Conservation (phyloP, 805 yeast species). For the Metschnikowia lachancei region DNA sequence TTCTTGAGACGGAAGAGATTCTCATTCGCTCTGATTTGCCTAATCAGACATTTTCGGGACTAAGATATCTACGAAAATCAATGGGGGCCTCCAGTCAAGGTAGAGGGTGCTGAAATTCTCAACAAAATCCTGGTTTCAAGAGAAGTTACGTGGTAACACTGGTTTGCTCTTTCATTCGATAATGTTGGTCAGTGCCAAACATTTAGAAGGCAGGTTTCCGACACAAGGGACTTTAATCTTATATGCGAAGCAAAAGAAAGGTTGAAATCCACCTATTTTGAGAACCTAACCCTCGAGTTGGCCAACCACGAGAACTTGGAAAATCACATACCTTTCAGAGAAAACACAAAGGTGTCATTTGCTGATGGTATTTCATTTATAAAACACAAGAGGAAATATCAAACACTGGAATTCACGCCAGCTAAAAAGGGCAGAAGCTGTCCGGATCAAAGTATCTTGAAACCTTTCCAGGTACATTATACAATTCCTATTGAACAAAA, state of each 20-base stretch:
- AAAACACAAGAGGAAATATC: not conserved
- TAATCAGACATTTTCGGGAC: too few relatives aligned
- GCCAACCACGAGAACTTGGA: not conserved
- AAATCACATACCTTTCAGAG: not conserved
- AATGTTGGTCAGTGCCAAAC: not conserved
- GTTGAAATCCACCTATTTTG: not conserved
- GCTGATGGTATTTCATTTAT: not conserved
- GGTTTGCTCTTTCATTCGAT: slow-evolving; percentile 2
- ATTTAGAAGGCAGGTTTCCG: not conserved
- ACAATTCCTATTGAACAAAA: not conserved
- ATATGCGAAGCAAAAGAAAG: not conserved
- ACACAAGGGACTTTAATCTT: not conserved
- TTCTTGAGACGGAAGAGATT: not conserved
- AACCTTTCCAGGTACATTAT: not conserved
- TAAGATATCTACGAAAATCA: not conserved
- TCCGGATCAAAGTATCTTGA: not conserved
- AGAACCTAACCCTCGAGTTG: not conserved
- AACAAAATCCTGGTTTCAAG: not conserved
- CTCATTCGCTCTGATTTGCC: not conserved
- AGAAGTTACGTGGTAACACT: not conserved
- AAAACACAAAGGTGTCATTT: not conserved
- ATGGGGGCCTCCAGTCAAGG: not conserved
- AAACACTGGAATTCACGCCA: too few relatives aligned
- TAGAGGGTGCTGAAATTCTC: not conserved
- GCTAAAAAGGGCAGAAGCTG: not conserved